phyloP scores from a whole-genome alignment of 129 eudicot genomes.

The Tagetes patula region DNA sequence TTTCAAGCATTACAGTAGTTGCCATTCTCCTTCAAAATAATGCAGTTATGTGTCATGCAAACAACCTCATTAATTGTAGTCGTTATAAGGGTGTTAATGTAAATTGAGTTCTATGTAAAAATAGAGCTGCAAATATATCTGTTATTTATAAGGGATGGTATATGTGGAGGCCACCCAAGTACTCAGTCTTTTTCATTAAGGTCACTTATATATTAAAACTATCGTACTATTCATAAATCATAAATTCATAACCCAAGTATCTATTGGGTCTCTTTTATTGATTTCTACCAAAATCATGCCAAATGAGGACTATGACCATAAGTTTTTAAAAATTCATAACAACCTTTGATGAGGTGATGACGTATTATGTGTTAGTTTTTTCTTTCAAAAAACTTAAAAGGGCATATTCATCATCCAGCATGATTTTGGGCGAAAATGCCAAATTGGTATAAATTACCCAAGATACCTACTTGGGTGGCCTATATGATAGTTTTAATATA shows the following conservation, averaged over 20 bases:
- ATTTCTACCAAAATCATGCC: neutral
- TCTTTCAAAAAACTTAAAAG: neutral
- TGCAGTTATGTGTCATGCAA: neutral
- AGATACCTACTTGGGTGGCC: neutral
- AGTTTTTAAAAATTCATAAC: neutral
- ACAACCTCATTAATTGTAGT: neutral
- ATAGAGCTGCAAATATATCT: neutral
- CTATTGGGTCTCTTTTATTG: neutral
- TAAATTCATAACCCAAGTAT: neutral
- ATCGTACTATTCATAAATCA: neutral
- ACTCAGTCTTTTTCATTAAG: neutral
- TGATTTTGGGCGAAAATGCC: neutral
- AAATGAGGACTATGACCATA: neutral
- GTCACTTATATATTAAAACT: neutral
- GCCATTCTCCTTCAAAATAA: neutral
- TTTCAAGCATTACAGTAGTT: slow-evolving; percentile 5
- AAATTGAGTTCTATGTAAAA: neutral
- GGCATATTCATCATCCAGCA: neutral
- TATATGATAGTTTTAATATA: neutral
- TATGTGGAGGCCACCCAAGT: neutral
- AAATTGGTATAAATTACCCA: neutral
- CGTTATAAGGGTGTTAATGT: neutral
- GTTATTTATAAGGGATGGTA: neutral
- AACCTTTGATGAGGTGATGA: neutral
- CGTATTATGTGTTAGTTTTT: neutral